phyloP scores from a whole-genome alignment of 2,329 filamentous ascomycete species.

The Ophiosphaerella narmari region DNA sequence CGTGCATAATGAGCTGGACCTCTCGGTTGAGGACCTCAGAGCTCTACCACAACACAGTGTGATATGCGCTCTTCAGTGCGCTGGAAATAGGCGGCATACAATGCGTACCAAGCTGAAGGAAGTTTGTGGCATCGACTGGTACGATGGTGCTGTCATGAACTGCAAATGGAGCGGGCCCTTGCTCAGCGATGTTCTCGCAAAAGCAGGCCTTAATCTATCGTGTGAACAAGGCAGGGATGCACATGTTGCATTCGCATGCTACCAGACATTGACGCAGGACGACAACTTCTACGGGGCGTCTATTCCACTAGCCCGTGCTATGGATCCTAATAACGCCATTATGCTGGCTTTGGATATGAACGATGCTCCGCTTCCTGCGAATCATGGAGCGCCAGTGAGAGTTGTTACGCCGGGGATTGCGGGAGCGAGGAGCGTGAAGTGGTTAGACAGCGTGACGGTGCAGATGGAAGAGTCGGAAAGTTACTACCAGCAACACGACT shows the following conservation, averaged over 20 bases:
- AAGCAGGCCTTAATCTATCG: slow-evolving; percentile 49
- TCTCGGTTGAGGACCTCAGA: slow-evolving; percentile 55
- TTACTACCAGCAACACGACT: slow-evolving; percentile 63
- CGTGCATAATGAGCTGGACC: slow-evolving; percentile 50
- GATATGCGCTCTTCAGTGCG: slow-evolving; percentile 63
- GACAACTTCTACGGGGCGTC: slow-evolving; percentile 64
- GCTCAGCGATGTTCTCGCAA: slow-evolving; percentile 57
- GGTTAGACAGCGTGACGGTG: slow-evolving; percentile 60
- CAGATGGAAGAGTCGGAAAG: slow-evolving; percentile 57
- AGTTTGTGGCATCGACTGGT: slow-evolving; percentile 64
- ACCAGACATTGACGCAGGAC: slow-evolving; percentile 58
- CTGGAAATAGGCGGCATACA: slow-evolving; percentile 64
- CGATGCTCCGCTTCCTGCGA: slow-evolving; percentile 50
- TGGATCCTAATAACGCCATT: slow-evolving; percentile 23
- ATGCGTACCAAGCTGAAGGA: slow-evolving; percentile 65
- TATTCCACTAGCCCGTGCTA: slow-evolving; percentile 48
- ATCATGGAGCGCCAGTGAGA: slow-evolving; percentile 59
- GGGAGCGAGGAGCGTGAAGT: slow-evolving; percentile 61
- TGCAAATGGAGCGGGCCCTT: slow-evolving; percentile 59
- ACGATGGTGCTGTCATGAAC: slow-evolving; percentile 65
- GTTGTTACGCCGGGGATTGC: slow-evolving; percentile 59
- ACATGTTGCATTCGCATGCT: slow-evolving; percentile 63
- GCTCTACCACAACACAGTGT: slow-evolving; percentile 60
- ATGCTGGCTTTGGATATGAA: slow-evolving; percentile 53
- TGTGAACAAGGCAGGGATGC: slow-evolving; percentile 36